Conservation (phyloP, 2,329 filamentous ascomycete genomes). For the Trichoderma sp. region DNA sequence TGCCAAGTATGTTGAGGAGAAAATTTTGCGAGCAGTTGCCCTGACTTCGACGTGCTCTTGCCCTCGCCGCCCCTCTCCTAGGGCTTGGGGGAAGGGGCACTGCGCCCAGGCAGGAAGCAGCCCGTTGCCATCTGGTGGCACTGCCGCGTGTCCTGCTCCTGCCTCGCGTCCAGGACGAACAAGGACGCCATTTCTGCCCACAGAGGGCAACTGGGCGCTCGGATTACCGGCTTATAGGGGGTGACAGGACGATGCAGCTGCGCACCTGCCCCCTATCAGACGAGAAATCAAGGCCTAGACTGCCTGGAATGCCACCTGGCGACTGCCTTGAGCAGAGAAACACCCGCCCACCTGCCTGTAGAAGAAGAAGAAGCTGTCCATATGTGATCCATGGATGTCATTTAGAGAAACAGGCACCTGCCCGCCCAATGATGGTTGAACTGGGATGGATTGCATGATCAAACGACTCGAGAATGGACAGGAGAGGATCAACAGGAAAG, state of each 20-base stretch:
- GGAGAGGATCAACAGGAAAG: background rate
- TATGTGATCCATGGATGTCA: no score
- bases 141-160: slow-evolving; percentile 1
- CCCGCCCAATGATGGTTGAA: background rate
- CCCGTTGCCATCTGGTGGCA: slow-evolving; percentile 2
- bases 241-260: background rate
- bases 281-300: background rate
- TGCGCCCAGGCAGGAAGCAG: background rate
- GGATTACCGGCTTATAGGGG: background rate
- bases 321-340: background rate
- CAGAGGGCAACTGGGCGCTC: background rate
- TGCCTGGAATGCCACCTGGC: background rate
- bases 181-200: background rate
- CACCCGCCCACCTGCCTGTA: background rate
- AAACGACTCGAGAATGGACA: background rate
- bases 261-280: background rate
- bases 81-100: background rate
- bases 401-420: no score
- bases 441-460: background rate
- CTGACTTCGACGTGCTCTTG: slow-evolving; percentile 5
- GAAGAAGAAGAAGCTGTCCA: background rate
- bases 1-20: background rate
- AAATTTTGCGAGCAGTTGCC: background rate
- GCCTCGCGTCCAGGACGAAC: background rate
- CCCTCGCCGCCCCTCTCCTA: background rate